Percentiles rank a stretch among this genome's conserved stretches.
Conservation (phyloP, 805 yeast genomes). For the Starmerella floricola region DNA sequence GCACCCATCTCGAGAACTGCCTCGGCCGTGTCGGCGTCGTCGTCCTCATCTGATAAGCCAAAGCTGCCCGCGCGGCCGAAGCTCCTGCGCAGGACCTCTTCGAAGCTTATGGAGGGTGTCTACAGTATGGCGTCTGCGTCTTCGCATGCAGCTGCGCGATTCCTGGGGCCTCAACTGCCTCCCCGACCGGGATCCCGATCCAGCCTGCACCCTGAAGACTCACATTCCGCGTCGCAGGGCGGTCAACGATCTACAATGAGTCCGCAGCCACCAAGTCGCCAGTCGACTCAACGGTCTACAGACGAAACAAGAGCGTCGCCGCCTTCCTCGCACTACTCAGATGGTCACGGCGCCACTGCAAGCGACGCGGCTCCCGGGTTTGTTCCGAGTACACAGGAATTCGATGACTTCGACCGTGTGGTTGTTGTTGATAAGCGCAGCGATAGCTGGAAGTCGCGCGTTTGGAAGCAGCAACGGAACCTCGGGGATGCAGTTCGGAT, state of each 20-base stretch:
- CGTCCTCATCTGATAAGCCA: slow-evolving; percentile 12
- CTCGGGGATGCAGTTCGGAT: slow-evolving; percentile 34
- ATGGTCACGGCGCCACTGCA: background rate
- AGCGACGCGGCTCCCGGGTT: slow-evolving; percentile 1
- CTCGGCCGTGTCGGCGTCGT: no score
- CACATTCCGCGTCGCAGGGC: background rate
- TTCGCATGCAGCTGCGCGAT: slow-evolving; percentile 13
- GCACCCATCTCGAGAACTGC: no score
- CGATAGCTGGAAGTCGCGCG: slow-evolving; percentile 46
- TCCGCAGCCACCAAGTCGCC: no score
- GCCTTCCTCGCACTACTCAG: no score
- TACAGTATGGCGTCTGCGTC: slow-evolving; percentile 15
- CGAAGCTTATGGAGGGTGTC: slow-evolving; percentile 16
- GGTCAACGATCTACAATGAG: background rate
- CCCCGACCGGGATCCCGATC: slow-evolving; percentile 3
- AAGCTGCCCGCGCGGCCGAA: slow-evolving; percentile 30
- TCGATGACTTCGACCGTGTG: slow-evolving; percentile 22
- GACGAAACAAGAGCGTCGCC: background rate
- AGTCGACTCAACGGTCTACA: background rate
- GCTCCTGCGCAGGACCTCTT: slow-evolving; percentile 18
- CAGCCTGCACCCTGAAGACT: background rate
- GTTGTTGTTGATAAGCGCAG: slow-evolving; percentile 36
- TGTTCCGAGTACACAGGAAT: slow-evolving; percentile 23
- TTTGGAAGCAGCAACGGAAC: slow-evolving; percentile 33
- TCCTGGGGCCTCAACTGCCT: slow-evolving; percentile 13